Evolutionary conservation across 164 flowering plant species (phyloP), one percentile per base, ranked within the genome.

Genomic region (Tetracentron sinense): DNA sequence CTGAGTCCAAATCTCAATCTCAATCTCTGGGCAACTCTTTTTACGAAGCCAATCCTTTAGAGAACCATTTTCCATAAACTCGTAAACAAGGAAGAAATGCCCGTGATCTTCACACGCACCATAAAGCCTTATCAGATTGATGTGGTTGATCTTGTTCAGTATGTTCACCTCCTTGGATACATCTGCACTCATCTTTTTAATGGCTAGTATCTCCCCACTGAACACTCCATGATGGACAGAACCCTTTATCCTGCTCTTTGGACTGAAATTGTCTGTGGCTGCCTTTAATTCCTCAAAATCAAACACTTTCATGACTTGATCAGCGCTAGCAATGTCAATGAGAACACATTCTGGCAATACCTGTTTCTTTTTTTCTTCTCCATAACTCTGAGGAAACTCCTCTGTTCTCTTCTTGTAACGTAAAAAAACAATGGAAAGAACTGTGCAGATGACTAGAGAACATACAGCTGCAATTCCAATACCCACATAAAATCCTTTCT

Each of bases 51-150:
- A 86, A 19, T 81, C 79, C 33, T 56, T 71, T 16, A 89, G 67
- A 23, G 85, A 76, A 0, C 93, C 87, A 21, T 82, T 85, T 30
- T 77, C 72, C 81, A 79, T 69, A 56, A 65, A 81, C 79, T 87
- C 90, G 57, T 67, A 87, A 19, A 87, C 80, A 19, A 87, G 81
- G 70, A 74, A 87, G 47, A 60, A 74, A n/a, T 29, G 7, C 22
- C 81, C 82, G 0, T 75, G 54, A 7, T 73, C 64, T 20, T 69
- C 51, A 47, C 90, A 83, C 31, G 68, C 60, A 38, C 93, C 94
- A 35, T 64, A 53, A n/a, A 87, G 86, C 52, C 65, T 65, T 17
- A 84, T 73, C 64, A 91, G 61, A 65, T 89, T 91, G 77, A 76
- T 75, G 54, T 91, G 96, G 59, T 85, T 89, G 63, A 84, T 62